Percentiles rank a stretch among this genome's conserved stretches.
These are phyloP conservation scores for Angomonas ambiguus DNA, from an alignment of 208 protist species.

Conservation along the genomic window DNA sequence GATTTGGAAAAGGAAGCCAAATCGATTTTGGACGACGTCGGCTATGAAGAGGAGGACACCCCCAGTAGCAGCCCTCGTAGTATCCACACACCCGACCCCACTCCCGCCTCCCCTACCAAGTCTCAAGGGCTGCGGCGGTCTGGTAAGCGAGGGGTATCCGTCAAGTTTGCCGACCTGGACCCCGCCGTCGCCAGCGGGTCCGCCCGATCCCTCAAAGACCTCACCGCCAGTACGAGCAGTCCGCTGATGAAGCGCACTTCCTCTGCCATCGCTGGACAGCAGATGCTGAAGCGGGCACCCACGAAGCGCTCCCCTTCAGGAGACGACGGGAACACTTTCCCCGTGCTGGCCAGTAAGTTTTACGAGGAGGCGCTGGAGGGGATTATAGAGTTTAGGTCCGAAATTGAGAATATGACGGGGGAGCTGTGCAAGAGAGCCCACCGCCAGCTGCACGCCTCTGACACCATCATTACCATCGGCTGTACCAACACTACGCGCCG, in stretches of 20 bases:
- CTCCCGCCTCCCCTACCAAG: neutral
- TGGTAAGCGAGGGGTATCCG: neutral
- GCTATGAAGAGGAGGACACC: slow-evolving; percentile 2
- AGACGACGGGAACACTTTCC: slow-evolving; percentile 31
- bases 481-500: slow-evolving; percentile 63
- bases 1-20: slow-evolving; percentile 52
- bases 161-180: neutral
- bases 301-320: slow-evolving; percentile 24
- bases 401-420: slow-evolving; percentile 70
- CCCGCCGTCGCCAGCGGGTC: neutral
- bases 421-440: slow-evolving; percentile 59
- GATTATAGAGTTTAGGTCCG: slow-evolving; percentile 50
- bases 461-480: slow-evolving; percentile 75
- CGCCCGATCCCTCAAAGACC: neutral
- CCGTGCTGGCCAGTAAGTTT: slow-evolving; percentile 48
- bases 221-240: neutral
- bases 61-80: neutral
- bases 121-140: neutral
- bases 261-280: slow-evolving; percentile 64
- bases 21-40: slow-evolving; percentile 25
- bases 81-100: neutral
- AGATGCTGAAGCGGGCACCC: slow-evolving; percentile 55
- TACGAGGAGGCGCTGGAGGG: slow-evolving; percentile 48
- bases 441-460: slow-evolving; percentile 65
- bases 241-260: slow-evolving; percentile 36